A percentile compares a stretch with the other conserved stretches of the same genome.
These are phyloP conservation scores for Osmanthus fragrans DNA, from an alignment of 257 asterid genomes.

Conservation along the genomic window DNA sequence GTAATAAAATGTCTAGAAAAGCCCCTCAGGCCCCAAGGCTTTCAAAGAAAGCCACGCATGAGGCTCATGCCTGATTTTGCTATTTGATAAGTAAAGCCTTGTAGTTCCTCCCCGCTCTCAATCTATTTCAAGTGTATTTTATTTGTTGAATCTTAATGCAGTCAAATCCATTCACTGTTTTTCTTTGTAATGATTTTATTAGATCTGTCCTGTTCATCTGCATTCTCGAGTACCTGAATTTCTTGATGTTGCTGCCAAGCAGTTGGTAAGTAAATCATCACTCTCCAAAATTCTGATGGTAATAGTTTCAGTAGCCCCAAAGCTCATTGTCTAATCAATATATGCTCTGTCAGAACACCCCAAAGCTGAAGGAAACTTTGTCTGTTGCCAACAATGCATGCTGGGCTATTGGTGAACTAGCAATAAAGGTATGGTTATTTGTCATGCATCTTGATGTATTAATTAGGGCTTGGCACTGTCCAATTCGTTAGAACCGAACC, in stretches of 20 bases:
- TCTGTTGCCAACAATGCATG: constrained; percentile 99
- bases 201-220: constrained; percentile 55
- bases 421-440: constrained; percentile 58
- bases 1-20: neutral
- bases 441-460: neutral
- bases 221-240: constrained; percentile 74
- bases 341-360: constrained; percentile 54
- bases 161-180: neutral
- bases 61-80: neutral
- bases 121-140: neutral
- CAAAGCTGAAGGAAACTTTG: constrained; percentile 82
- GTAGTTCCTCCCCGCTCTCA: neutral
- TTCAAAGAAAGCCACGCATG: neutral
- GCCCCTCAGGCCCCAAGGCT: neutral
- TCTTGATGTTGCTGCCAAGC: constrained; percentile 87
- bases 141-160: neutral
- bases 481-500: no score
- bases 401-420: constrained; percentile 99
- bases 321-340: constrained; percentile 15
- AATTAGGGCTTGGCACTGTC: no score
- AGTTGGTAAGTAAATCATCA: constrained; percentile 63
- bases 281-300: constrained; percentile 10
- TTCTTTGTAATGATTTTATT: constrained; percentile 15
- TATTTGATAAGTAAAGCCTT: neutral
- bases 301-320: constrained; percentile 2